Conservation (phyloP, 768 basidiomycete species). For the Russula earlei region DNA sequence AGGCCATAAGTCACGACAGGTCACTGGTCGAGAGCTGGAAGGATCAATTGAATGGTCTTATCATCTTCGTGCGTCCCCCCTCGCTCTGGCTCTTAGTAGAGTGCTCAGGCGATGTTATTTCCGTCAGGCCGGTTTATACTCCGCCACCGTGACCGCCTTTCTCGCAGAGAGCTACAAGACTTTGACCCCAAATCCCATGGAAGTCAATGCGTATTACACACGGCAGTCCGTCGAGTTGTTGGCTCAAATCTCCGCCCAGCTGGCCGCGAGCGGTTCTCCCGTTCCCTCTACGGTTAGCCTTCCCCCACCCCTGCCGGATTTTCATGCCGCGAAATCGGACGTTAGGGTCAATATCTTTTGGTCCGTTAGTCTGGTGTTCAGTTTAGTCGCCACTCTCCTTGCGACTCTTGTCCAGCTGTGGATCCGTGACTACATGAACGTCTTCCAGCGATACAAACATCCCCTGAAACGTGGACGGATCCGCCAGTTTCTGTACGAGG, state of each 20-base stretch:
- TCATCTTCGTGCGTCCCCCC: slow-evolving; percentile 29
- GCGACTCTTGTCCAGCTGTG: slow-evolving; percentile 35
- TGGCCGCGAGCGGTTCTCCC: slow-evolving; percentile 6
- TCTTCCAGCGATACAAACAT: slow-evolving; percentile 21
- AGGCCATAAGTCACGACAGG: too few species aligned
- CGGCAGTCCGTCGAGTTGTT: slow-evolving; percentile 8
- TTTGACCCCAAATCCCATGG: background rate
- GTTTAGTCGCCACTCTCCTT: slow-evolving; percentile 34
- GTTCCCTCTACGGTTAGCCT: background rate
- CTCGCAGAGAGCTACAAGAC: slow-evolving; percentile 7
- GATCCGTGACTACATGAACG: background rate
- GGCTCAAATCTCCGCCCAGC: slow-evolving; percentile 14
- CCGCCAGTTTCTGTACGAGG: slow-evolving; percentile 30
- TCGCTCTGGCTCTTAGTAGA: background rate
- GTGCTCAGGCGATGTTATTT: background rate
- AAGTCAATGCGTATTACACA: background rate
- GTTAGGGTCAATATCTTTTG: slow-evolving; percentile 34
- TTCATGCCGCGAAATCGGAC: slow-evolving; percentile 24
- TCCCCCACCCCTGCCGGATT: background rate
- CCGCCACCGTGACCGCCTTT: slow-evolving; percentile 14
- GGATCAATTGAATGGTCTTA: too few species aligned
- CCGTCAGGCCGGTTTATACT: slow-evolving; percentile 11
- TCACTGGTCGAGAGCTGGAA: too few species aligned
- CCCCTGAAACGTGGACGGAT: slow-evolving; percentile 32
- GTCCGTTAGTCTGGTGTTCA: slow-evolving; percentile 32